Evolutionary conservation across 148 eudicot genomes (phyloP), one percentile per base, ranked within the genome.

Genomic region (Fallopia convolvulus): DNA sequence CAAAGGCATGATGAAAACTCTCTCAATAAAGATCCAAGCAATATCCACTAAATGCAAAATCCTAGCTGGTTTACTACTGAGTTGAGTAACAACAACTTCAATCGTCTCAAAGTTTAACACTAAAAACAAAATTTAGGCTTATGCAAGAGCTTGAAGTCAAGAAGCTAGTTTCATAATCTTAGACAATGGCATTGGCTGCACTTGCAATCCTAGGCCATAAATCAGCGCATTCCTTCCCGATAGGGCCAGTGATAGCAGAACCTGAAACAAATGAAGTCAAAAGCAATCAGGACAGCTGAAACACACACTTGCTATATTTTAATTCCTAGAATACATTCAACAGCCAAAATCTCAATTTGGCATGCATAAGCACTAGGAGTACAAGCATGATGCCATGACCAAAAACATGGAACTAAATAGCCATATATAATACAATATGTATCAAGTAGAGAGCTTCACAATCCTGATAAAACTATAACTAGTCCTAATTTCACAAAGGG

Each of bases 141-240:
- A 68, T 68, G 72, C 44, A 15, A 33, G 44, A 13, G 17, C 26
- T 65, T 11, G 42, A 66, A 66, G 42, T 66, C 72, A 8, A 66
- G 72, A 66, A 36, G 42, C 41, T 66, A 66, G 41, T 8, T 14
- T 7, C 61, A 74, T 21, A 2, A 75, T n/a, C 77, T 61, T 78
- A 89, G 30, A 87, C 89, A 60, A 89, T 85, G 36, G 92, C 92
- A 79, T 89, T 89, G 77, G 89, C 89, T 17, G 91, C 91, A 78
- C 89, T 86, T 12, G 91, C 89, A 70, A 86, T 88, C 87, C 91
- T 88, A 11, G 91, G 91, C 91, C 91, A 86, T 41, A 88, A 79
- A 76, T 88, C 91, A 66, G 91, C 91, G 77, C 91, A 86, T 78
- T 88, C 91, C 85, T 88, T 88, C 32, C 85, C 90, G 61, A 87